Evolutionary conservation across 768 basidiomycete genomes (phyloP), one percentile per base, ranked within the genome.

Genomic region (Boletellus sp.): DNA sequence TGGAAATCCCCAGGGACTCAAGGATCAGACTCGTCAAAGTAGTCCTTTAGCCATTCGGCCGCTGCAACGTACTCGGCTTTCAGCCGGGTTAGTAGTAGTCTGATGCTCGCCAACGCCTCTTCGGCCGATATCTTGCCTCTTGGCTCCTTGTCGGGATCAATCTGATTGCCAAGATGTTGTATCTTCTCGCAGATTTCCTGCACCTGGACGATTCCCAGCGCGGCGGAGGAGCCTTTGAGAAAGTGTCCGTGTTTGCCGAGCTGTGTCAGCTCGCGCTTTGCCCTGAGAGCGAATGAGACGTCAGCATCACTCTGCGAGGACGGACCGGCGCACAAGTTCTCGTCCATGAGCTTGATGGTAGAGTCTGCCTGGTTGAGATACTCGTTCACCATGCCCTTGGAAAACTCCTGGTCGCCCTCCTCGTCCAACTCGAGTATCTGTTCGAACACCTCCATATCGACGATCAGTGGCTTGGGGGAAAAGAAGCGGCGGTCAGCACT

Each of bases 171-270:
- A 59, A 84, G 86, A 68, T 94, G 82, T 70, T 98, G 94, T 60
- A 98, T 94, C 69, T 80, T 79, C 68, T 92, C 93, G 74, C 95
- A 97, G 22, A 85, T 84, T 15, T 72, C 77, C 65, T 91, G 87
- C 45, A 99, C 94, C 55, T 80, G 80, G 50, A 72, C 71, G 26
- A 94, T 80, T 23, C 96, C 95, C 39, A 99, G 78, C 3, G 94
- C 91, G 24, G 94, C 94, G 12, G 94, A 95, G 3, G 94, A 97
- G 41, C 95, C 95, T 70, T 98, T 99, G 64, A 98, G 83, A 72
- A 90, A 99, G 70, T 99, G 95, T 0, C 94, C 96, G 10, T 87
- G 76, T 16, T 73, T 70, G 3, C 89, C 86, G 16, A 99, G 80
- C 48, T 78, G 65, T 10, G 61, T 56, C 10, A 95, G 78, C 56